phyloP scores from a whole-genome alignment of 148 eudicot species.

The Nepenthes gracilis region DNA sequence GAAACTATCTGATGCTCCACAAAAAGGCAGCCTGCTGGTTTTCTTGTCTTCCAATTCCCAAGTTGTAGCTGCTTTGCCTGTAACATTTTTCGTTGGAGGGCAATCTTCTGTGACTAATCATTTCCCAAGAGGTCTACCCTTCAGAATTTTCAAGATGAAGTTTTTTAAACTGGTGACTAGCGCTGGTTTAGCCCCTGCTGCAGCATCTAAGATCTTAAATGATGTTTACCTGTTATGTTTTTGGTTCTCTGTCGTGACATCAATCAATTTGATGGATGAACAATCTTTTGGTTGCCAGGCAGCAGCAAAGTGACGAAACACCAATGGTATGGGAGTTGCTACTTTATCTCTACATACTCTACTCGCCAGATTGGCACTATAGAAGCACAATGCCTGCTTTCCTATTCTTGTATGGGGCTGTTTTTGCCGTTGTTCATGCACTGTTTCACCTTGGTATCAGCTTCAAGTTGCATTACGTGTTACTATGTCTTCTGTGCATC shows the following conservation, averaged over 20 bases:
- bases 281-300: slow-evolving; percentile 30
- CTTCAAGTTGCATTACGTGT: slow-evolving; percentile 57
- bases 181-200: no score
- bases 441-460: slow-evolving; percentile 45
- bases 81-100: no score
- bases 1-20: no score
- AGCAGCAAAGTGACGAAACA: slow-evolving; percentile 88
- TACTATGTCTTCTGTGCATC: slow-evolving; percentile 89
- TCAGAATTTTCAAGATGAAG: no score
- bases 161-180: no score
- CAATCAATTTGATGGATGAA: not conserved
- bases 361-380: slow-evolving; percentile 97
- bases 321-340: slow-evolving; percentile 99
- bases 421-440: slow-evolving; percentile 67
- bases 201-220: no score
- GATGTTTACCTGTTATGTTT: no score
- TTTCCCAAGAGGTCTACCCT: no score
- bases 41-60: no score
- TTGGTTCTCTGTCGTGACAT: not conserved
- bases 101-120: no score
- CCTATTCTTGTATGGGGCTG: slow-evolving; percentile 71
- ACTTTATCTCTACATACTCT: slow-evolving; percentile 80
- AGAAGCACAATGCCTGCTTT: slow-evolving; percentile 92
- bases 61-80: no score
- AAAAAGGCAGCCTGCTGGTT: no score